phyloP scores from a whole-genome alignment of 2,329 filamentous ascomycete genomes.

The Exophiala alcalophila region DNA sequence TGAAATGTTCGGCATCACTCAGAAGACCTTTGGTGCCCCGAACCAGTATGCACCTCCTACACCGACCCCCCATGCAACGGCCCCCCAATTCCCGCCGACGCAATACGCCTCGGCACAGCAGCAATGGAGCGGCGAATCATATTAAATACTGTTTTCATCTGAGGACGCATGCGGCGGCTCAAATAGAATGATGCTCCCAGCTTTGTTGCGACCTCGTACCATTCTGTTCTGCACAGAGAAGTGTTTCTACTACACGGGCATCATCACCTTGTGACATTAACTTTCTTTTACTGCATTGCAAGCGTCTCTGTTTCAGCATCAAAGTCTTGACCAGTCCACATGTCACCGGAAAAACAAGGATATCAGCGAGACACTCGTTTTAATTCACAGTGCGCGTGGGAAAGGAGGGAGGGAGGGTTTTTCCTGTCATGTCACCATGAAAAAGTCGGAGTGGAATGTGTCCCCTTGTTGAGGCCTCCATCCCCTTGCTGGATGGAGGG shows the following conservation, averaged over 20 bases:
- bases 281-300: conserved; percentile 25
- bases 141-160: conserved; percentile 8
- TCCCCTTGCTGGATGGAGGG: too few species aligned
- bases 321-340: conserved; percentile 8
- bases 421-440: too few species aligned
- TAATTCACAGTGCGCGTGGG: too few species aligned
- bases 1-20: conserved; percentile 39
- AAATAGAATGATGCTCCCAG: conserved; percentile 13
- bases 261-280: conserved; percentile 14
- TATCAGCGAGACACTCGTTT: conserved; percentile 15
- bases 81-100: conserved; percentile 17
- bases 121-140: conserved; percentile 21
- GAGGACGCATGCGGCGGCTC: not conserved
- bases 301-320: conserved; percentile 20
- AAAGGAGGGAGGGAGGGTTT: too few species aligned
- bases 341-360: conserved; percentile 7
- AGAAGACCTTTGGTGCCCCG: conserved; percentile 35
- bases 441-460: too few species aligned
- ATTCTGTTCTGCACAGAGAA: conserved; percentile 15
- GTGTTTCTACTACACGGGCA: conserved; percentile 15
- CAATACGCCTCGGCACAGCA: conserved; percentile 18
- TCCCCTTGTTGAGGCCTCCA: too few species aligned
- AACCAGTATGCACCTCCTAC: conserved; percentile 29
- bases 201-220: conserved; percentile 10
- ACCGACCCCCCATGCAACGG: conserved; percentile 23